Conservation (phyloP, 2,329 filamentous ascomycete species). For the Oidium heveae region DNA sequence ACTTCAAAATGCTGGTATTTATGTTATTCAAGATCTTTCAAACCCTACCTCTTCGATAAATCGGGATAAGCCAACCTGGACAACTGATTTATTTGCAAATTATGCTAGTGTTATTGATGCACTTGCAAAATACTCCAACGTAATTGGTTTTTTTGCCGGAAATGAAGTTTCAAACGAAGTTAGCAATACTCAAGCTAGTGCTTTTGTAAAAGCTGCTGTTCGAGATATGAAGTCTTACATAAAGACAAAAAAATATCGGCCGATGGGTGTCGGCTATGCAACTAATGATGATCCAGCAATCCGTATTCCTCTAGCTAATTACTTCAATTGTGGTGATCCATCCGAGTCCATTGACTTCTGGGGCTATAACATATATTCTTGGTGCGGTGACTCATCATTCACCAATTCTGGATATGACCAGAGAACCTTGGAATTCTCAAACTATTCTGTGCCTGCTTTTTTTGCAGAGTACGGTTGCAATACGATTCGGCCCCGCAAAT, state of each 20-base stretch:
- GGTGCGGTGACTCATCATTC: conserved; percentile 75
- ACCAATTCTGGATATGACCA: conserved; percentile 52
- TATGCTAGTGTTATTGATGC: conserved; percentile 70
- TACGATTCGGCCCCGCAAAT: conserved; percentile 39
- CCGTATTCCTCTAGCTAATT: conserved; percentile 58
- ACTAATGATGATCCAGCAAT: conserved; percentile 38
- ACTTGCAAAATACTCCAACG: conserved; percentile 64
- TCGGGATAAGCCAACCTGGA: conserved; percentile 56
- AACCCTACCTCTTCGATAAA: conserved; percentile 67
- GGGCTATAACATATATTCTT: conserved; percentile 99
- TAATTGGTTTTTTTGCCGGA: conserved; percentile 91
- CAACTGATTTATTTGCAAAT: conserved; percentile 48
- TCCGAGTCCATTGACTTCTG: conserved; percentile 70
- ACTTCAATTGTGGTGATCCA: conserved; percentile 72
- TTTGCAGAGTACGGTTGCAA: conserved; percentile 99
- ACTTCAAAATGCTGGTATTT: conserved; percentile 69
- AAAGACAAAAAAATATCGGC: conserved; percentile 1
- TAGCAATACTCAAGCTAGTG: conserved; percentile 74
- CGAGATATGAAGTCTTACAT: conserved; percentile 3
- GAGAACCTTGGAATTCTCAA: conserved; percentile 63
- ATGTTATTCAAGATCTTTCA: conserved; percentile 76
- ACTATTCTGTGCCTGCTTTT: conserved; percentile 87
- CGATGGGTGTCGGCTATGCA: conserved; percentile 2
- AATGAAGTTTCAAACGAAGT: conserved; percentile 85
- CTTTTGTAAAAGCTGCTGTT: conserved; percentile 51